Evolutionary conservation across 2,329 filamentous ascomycete species (phyloP), one percentile per base, ranked within the genome.

Genomic region (Sclerotinia trifoliorum): DNA sequence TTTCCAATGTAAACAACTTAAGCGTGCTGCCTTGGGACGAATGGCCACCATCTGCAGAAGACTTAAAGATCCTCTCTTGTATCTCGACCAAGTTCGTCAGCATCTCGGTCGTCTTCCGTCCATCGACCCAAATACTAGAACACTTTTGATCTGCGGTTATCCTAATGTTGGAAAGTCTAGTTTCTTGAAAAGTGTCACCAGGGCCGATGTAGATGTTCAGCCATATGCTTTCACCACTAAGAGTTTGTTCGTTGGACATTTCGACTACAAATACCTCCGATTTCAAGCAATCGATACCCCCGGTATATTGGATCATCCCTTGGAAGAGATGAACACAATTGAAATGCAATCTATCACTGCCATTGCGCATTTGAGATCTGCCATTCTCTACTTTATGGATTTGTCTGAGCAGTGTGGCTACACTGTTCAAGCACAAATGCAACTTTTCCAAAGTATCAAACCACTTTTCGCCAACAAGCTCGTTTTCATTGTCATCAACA

Each of bases 321-420:
- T 99, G 11, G 95, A 98, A 81, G 95, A 98, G 83, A 99, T 98
- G 95, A 97, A 97, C 82, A 98, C 95, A 4, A 99, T 99, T 78
- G 95, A 99, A 81, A 98, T 98, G 93, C 95, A 98, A 84, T 91
- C 91, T 71, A 97, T 99, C 74, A 98, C 94, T 24, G 95, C 96
- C 15, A 97, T 99, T 82, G 95, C 95, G 64, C 96, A 99, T 83
- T 84, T 99, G 78, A 88, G 94, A 75, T 96, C 94, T 54, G 94
- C 94, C 68, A 96, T 99, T 72, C 84, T 98, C 70, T 98, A 98
- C 81, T 98, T 98, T 78, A 97, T 98, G 92, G 94, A 98, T 83
- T 84, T 97, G 70, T 96, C 92, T 29, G 94, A 97, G 83, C 93
- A 97, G 83, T 97, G 94, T 75, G 95, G 95, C 69, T 99, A 97